phyloP scores from a whole-genome alignment of 2,329 filamentous ascomycete genomes.

The Talaromyces sp. region DNA sequence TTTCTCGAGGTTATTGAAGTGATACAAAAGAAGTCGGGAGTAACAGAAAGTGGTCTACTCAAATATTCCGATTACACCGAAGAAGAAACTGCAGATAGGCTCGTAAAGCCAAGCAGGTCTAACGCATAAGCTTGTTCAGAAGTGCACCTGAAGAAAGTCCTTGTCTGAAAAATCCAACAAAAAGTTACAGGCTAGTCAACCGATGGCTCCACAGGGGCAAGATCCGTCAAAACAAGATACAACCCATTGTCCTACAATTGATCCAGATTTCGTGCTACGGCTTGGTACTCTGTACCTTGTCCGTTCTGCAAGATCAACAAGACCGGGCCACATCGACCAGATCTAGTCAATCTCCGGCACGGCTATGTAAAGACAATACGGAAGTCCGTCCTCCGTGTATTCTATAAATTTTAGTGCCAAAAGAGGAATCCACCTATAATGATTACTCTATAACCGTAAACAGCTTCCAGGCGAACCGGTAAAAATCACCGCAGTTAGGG shows the following conservation, averaged over 20 bases:
- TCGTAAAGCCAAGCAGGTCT: not conserved
- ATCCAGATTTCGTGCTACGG: not conserved
- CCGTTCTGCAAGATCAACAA: not conserved
- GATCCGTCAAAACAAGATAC: not conserved
- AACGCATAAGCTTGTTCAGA: not conserved
- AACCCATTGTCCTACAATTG: not conserved
- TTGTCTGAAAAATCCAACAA: not conserved
- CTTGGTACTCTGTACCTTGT: not conserved
- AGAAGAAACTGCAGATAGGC: not conserved
- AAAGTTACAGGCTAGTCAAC: not conserved
- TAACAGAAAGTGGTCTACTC: not conserved
- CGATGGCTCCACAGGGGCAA: not conserved
- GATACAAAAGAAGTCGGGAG: not conserved
- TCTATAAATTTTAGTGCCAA: not conserved
- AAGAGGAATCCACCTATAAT: not conserved
- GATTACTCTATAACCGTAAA: not conserved
- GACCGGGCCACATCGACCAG: not conserved
- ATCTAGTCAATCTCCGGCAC: not conserved
- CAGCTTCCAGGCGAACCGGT: not conserved
- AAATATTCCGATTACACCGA: not conserved
- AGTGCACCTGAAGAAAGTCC: not conserved
- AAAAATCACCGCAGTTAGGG: not conserved
- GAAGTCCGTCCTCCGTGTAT: conserved; percentile 1
- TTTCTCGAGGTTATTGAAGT: not conserved
- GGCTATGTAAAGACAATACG: not conserved